Evolutionary conservation across 352 stramenopile species (phyloP), one percentile per base, ranked within the genome.

Genomic region (Globisporangium echinulatum): DNA sequence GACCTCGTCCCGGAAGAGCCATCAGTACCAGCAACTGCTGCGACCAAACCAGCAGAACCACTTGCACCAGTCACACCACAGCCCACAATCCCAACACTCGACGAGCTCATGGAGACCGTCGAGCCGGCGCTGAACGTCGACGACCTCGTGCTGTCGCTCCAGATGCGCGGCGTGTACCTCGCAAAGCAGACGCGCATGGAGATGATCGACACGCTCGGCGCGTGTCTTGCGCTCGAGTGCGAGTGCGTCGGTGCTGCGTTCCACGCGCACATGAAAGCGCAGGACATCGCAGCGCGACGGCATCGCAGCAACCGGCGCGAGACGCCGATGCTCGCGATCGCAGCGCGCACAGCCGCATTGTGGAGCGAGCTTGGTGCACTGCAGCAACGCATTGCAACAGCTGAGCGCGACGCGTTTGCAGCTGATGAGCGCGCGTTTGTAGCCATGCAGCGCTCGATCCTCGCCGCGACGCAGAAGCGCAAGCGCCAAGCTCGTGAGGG

Each of bases 51-150:
- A 42, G 37, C 56, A 7, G 11, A 55, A 56, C 6, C 7, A 37
- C 2, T 14, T 10, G 10, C 15, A 43, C 1, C 60, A 58, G 48
- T 43, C 1, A 25, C 25, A 25, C 25, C 25, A 25, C 25, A 25
- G 1, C 25, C 1, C 25, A 25, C 25, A 25, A 25, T 25, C 25
- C 55, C 52, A 14, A 63, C 73, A 9, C 73, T 79, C 8, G 58
- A 77, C 9, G 63, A 71, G 25, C 52, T 90, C 0, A 56, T 85
- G 44, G 79, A 85, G 52, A 90, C 69, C 6, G 70, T 90, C 15
- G 81, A 90, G 46, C 78, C 78, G 0, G 81, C 83, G 44, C 62
- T 90, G 17, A 72, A 88, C 50, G 70, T 88, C 10, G 81, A 90
- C 46, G 71, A 87, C 52, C 60, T 90, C 54, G 73, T 69, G 5